Evolutionary conservation across 768 basidiomycete genomes (phyloP), one percentile per base, ranked within the genome.

Genomic region (Phylloporus sp.): DNA sequence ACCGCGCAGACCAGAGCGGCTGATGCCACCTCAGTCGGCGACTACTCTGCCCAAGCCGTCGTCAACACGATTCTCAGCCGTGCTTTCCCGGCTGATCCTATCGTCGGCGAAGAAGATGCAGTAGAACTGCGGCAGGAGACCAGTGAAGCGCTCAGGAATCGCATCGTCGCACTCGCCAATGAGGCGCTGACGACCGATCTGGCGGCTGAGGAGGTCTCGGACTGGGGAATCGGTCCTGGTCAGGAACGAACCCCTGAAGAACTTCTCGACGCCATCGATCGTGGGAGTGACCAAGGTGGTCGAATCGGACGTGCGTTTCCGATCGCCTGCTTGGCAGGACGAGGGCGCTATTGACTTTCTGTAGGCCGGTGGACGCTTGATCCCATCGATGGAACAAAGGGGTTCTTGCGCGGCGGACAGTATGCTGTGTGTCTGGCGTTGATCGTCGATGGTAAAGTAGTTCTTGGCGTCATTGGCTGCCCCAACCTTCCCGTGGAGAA

Each of bases 81-180:
- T 11, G 81, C 84, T 0, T 98, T 96, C 68, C 95, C 94, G 0
- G 56, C 74, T 1, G 93, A 97, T 67, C 79, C 79, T 9, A 90
- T 98, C 60, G 84, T 98, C 31, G 96, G 94, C 26, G 96, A 99
- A 66, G 95, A 99, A 67, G 91, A 96, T 63, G 84, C 95, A 0
- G 72, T 79, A 0, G 89, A 91, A 43, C 68, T 98, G 17, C 79
- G 86, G 7, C 63, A 59, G 2, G 77, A 74, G 34, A 68, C 69
- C 8, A 70, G 70, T 3, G 57, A 50, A 9, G 58, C 54, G 0
- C 67, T 93, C 42, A 61, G 79, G 29, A 71, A 79, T 21, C 78
- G 87, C 34, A 88, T 98, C 49, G 76, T 90, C 34, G 69, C 77
- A 27, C 82, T 99, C 23, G 89, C 92, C 4, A 92, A 90, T 59